These are phyloP conservation scores for Apiotrichum laibachii DNA, from an alignment of 1,284 basidiomycete species.

Conservation along the genomic window DNA sequence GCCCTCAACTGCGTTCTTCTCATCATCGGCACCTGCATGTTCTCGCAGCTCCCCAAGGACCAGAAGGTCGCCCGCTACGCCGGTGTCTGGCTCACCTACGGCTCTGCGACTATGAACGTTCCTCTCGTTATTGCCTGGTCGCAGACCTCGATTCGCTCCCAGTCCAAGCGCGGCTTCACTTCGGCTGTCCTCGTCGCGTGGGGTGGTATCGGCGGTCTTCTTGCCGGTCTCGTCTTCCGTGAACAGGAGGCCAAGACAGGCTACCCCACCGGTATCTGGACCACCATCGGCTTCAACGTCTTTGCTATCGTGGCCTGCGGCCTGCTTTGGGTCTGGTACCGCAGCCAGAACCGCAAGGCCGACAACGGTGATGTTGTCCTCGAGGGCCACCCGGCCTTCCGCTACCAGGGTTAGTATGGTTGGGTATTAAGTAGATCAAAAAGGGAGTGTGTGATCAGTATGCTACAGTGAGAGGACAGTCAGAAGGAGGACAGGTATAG, in stretches of 20 bases:
- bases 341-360: constrained; percentile 17
- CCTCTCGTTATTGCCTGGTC: constrained; percentile 43
- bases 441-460: background rate
- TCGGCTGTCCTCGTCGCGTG: constrained; percentile 17
- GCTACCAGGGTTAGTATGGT: constrained; percentile 14
- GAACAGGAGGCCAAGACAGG: constrained; percentile 16
- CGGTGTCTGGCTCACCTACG: constrained; percentile 32
- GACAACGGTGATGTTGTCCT: constrained; percentile 11
- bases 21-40: constrained; percentile 15
- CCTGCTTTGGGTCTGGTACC: background rate
- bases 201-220: constrained; percentile 23
- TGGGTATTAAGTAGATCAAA: constrained; percentile 11
- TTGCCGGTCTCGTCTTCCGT: constrained; percentile 17
- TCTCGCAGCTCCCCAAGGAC: constrained; percentile 4
- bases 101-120: constrained; percentile 39
- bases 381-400: constrained; percentile 12
- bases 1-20: constrained; percentile 8
- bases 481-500: too few relatives aligned
- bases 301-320: constrained; percentile 17
- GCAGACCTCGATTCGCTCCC: constrained; percentile 52
- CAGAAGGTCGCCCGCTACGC: constrained; percentile 11
- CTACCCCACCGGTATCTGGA: constrained; percentile 22
- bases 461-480: background rate
- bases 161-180: constrained; percentile 46
- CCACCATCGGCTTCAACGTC: constrained; percentile 12